Evolutionary conservation across 78 protist genomes (phyloP), one percentile per base, ranked within the genome.

Genomic region (Tieghemostelium lacteum): DNA sequence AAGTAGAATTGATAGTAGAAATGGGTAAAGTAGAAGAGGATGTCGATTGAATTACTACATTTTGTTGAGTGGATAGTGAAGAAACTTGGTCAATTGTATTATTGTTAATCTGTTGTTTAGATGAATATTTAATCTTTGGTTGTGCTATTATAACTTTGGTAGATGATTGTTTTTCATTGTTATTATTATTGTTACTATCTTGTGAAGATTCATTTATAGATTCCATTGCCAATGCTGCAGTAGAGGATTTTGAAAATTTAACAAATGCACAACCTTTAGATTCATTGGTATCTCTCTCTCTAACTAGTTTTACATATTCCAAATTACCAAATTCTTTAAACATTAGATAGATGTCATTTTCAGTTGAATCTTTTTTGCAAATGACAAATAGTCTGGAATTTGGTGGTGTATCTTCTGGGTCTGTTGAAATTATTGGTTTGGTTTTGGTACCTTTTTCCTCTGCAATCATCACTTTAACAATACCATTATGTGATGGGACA

Each of bases 401-500:
- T 57, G 93, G 93, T 0, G 93, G 93, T 37, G 29, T 29, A 36
- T 87, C 93, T 40, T 87, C 93, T 14, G 93, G 93, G 52, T 87
- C 89, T 1, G 89, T 60, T 2, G 89, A 69, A 1, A 57, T 17
- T 12, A 66, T 17, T 28, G 76, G 89, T 20, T 83, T 83, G 5
- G 75, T 22, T 28, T 78, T 78, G n/a, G 73, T 72, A 20, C 89
- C 89, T 24, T 83, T 83, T 10, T 39, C 77, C 22, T 83, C 89
- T 2, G 89, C 89, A 22, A 83, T 83, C 70, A 83, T 17, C 36
- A 83, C 89, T 50, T 52, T 78, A 37, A 78, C n/a, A n/a, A n/a
- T n/a, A n/a, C n/a, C n/a, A n/a, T n/a, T n/a, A n/a, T 55, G 63
- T 49, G 55, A 49, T 49, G 8, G 8, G 55, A 16, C 55, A 49